Evolutionary conservation across 306 rosid genomes (phyloP).

Genomic region (Sicyos baderoa): DNA sequence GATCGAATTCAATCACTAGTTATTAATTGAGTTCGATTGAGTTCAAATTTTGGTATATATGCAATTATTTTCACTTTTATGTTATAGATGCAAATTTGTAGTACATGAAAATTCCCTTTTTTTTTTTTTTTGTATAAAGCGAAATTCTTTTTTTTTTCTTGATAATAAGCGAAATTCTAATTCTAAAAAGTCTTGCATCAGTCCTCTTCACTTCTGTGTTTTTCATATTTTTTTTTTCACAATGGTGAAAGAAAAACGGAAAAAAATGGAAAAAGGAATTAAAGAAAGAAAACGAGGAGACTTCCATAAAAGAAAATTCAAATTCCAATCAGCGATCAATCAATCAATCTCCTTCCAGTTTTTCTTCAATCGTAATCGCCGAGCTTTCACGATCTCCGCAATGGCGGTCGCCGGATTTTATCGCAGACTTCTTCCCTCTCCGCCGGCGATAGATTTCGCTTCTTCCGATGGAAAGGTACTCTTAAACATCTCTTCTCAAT

Average conservation of each 20-base stretch:
- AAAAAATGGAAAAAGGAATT: neutral
- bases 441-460: constrained; percentile 33
- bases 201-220: neutral
- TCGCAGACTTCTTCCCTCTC: constrained; percentile 28
- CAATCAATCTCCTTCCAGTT: neutral
- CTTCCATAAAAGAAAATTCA: neutral
- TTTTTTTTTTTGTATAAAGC: too few species aligned
- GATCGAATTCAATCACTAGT: too few species aligned
- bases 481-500: neutral
- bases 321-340: neutral
- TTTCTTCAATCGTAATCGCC: too few species aligned
- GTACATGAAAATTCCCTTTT: too few species aligned
- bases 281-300: neutral
- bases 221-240: neutral
- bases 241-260: neutral
- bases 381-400: neutral
- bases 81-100: too few species aligned
- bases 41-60: too few species aligned
- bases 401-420: constrained; percentile 27
- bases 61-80: too few species aligned
- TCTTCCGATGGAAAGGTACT: constrained; percentile 32
- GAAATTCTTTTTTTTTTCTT: too few species aligned
- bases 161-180: too few species aligned
- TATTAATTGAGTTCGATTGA: too few species aligned
- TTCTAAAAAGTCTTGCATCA: too few species aligned